Percentiles rank a stretch among this genome's conserved stretches.
These are phyloP conservation scores for Kregervanrija delftensis DNA, from an alignment of 805 yeast species.

Conservation along the genomic window DNA sequence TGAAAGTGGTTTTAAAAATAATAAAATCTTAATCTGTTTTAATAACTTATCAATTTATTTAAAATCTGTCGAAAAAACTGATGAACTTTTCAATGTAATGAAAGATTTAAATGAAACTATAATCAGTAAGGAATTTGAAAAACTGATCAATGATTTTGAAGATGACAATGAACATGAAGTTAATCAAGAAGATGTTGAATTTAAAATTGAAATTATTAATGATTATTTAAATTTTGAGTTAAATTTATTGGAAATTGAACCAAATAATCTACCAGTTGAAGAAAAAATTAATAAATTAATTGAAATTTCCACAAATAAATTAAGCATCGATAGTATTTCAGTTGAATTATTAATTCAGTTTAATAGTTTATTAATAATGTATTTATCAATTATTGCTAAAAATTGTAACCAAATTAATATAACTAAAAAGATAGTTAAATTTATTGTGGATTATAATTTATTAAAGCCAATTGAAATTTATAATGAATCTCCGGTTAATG, in stretches of 20 bases:
- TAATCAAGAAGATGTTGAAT: no score
- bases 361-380: slow-evolving; percentile 16
- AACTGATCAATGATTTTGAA: slow-evolving; percentile 2
- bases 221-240: slow-evolving; percentile 15
- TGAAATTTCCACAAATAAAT: not conserved
- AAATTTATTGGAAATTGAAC: slow-evolving; percentile 10
- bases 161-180: not conserved
- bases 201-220: slow-evolving; percentile 8
- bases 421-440: slow-evolving; percentile 17
- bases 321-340: not conserved
- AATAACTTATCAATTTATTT: slow-evolving; percentile 52
- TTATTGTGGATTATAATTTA: slow-evolving; percentile 20
- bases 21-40: slow-evolving; percentile 56
- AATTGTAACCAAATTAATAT: slow-evolving; percentile 10
- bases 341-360: slow-evolving; percentile 13
- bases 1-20: slow-evolving; percentile 38
- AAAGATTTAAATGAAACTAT: slow-evolving; percentile 2
- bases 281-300: slow-evolving; percentile 1
- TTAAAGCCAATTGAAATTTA: slow-evolving; percentile 13
- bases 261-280: slow-evolving; percentile 1
- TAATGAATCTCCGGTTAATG: slow-evolving; percentile 1
- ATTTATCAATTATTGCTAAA: slow-evolving; percentile 22
- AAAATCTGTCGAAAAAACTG: slow-evolving; percentile 22
- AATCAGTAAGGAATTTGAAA: slow-evolving; percentile 5
- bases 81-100: slow-evolving; percentile 8